These are phyloP conservation scores for Beta macrorhiza DNA, from an alignment of 179 eudicot genomes.

Conservation along the genomic window DNA sequence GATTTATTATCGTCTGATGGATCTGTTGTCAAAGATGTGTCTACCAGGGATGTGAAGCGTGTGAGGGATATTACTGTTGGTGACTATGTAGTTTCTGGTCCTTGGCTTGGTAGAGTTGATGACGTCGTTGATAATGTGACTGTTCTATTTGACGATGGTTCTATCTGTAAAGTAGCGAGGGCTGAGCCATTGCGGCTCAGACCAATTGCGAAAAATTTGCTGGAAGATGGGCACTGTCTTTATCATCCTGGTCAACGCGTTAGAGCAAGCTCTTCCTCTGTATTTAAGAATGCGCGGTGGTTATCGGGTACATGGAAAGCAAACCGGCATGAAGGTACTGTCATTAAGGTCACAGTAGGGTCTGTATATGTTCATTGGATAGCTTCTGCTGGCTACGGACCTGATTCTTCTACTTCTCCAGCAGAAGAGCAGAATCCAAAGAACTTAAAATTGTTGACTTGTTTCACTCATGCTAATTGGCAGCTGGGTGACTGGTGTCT, in stretches of 20 bases:
- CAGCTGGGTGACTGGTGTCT: slow-evolving; percentile 98
- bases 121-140: slow-evolving; percentile 89
- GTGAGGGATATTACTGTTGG: slow-evolving; percentile 78
- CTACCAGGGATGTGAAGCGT: slow-evolving; percentile 69
- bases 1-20: slow-evolving; percentile 70
- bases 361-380: slow-evolving; percentile 92
- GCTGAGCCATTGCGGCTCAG: slow-evolving; percentile 86
- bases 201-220: slow-evolving; percentile 63
- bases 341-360: slow-evolving; percentile 74
- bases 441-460: slow-evolving; percentile 70
- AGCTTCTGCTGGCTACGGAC: slow-evolving; percentile 95
- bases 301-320: slow-evolving; percentile 84
- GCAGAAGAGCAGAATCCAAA: slow-evolving; percentile 92
- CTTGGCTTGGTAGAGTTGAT: slow-evolving; percentile 96
- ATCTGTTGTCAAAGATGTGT: slow-evolving; percentile 47
- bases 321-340: slow-evolving; percentile 76
- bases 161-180: slow-evolving; percentile 76
- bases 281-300: slow-evolving; percentile 84
- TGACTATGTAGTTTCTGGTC: slow-evolving; percentile 85
- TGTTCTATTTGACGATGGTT: slow-evolving; percentile 82
- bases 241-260: slow-evolving; percentile 97
- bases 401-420: slow-evolving; percentile 77
- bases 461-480: slow-evolving; percentile 89
- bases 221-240: slow-evolving; percentile 91
- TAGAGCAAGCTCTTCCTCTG: slow-evolving; percentile 76